Evolutionary conservation across 1,284 basidiomycete species (phyloP), one percentile per base, ranked within the genome.

Genomic region (Ceraceosorus guamensis): DNA sequence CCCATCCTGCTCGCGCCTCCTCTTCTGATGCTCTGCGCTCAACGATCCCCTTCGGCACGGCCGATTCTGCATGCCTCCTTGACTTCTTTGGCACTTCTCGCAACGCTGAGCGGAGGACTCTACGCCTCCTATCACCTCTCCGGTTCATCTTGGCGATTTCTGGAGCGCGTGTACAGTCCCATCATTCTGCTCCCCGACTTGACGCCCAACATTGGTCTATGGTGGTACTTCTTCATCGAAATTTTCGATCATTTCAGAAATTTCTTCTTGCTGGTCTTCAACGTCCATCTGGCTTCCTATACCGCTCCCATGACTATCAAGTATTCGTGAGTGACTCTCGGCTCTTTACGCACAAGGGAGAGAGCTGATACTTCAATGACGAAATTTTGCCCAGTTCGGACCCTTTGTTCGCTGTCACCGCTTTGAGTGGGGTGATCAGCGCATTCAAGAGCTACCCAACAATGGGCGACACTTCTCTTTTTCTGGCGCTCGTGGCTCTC

Each of bases 221-320:
- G 89, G 86, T 98, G 95, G 95, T 98, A 98, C 78, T 97, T 97
- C 79, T 96, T 97, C 79, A 96, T 91, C 11, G 92, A 98, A 76
- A 97, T 97, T 87, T 99, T 99, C 68, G 91, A 96, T 72, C 89
- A 98, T 77, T 99, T 97, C 80, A 82, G 92, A 34, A 83, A 86
- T 2, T 97, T 97, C 79, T 99, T 96, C 81, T 79, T 95, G 16
- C 87, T 92, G 80, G 88, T 89, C n/a, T 97, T 97, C 77, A 90
- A 89, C 45, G 66, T 89, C 2, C 95, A 98, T 72, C 80, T 91
- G 14, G 73, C 87, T 13, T 87, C 90, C 53, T 97, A 96, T 70
- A 82, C 88, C 3, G 80, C 84, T 1, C 93, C 93, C 0, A 78
- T 96, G 2, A 88, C 87, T 73, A 83, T 93, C 58, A 90, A 95